These are phyloP conservation scores for Raffaelea deltoideospora DNA, from an alignment of 2,329 filamentous ascomycete genomes.

Conservation along the genomic window DNA sequence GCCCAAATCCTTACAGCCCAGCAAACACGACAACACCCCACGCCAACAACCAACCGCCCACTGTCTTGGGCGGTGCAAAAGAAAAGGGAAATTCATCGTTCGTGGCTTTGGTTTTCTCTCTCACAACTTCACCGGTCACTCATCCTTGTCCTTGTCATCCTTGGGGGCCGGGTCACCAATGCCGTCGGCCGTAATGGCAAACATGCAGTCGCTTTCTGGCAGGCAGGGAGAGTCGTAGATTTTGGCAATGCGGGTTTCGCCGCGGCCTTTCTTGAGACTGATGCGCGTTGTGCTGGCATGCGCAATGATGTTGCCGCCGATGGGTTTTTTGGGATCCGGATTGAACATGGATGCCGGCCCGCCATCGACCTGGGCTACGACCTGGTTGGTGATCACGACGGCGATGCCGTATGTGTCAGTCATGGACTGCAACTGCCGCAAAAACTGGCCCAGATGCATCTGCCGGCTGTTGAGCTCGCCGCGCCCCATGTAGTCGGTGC, in stretches of 20 bases:
- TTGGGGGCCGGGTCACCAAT: constrained; percentile 94
- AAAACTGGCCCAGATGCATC: constrained; percentile 75
- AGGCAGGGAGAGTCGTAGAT: constrained; percentile 98
- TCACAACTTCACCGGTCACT: too few relatives aligned
- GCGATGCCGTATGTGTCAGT: constrained; percentile 85
- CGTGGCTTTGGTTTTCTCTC: too few relatives aligned
- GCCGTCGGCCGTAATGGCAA: constrained; percentile 93
- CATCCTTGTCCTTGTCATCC: constrained; percentile 58
- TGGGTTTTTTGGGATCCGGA: constrained; percentile 96
- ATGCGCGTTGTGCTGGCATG: constrained; percentile 91
- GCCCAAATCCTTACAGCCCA: too few relatives aligned
- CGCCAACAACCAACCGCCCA: too few relatives aligned
- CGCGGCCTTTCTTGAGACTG: constrained; percentile 88
- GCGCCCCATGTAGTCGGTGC: constrained; percentile 92
- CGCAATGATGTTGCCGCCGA: constrained; percentile 96
- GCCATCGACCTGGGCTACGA: constrained; percentile 94
- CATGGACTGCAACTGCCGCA: constrained; percentile 67
- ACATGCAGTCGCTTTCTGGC: constrained; percentile 89
- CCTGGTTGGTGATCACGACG: constrained; percentile 96
- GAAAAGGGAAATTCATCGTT: too few relatives aligned
- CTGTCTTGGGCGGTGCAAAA: too few relatives aligned
- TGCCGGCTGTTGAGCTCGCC: constrained; percentile 92
- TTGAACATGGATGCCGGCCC: constrained; percentile 98
- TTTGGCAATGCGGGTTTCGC: constrained; percentile 93
- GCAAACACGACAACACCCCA: too few relatives aligned